These are phyloP conservation scores for Stagonosporopsis tanaceti DNA, from an alignment of 2,329 filamentous ascomycete genomes.

Conservation along the genomic window DNA sequence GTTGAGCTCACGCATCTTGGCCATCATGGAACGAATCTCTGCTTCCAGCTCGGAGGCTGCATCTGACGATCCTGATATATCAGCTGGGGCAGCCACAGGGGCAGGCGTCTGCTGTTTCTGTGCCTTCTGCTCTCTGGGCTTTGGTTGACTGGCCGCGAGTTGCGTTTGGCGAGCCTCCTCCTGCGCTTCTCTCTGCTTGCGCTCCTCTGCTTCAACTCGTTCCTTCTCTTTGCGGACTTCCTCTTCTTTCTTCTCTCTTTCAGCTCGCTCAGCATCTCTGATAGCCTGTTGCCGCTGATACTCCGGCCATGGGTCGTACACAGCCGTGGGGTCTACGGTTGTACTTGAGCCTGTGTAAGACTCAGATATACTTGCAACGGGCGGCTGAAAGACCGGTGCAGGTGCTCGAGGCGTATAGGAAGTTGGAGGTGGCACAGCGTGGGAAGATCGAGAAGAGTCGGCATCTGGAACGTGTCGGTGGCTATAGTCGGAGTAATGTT, in stretches of 20 bases:
- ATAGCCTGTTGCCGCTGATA: conserved; percentile 54
- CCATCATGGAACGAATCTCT: conserved; percentile 64
- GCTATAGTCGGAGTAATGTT: conserved; percentile 35
- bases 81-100: conserved; percentile 5
- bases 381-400: conserved; percentile 26
- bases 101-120: conserved; percentile 32
- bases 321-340: conserved; percentile 62
- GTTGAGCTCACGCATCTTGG: conserved; percentile 66
- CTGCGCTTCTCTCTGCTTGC: conserved; percentile 30
- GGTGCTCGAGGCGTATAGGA: conserved; percentile 28
- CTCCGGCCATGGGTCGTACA: conserved; percentile 63
- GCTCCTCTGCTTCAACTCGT: conserved; percentile 35
- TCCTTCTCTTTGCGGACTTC: conserved; percentile 41
- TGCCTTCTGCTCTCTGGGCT: conserved; percentile 31
- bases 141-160: conserved; percentile 26
- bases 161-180: conserved; percentile 23
- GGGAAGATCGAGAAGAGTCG: conserved; percentile 26
- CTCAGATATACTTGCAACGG: conserved; percentile 28
- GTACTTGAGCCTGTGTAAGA: conserved; percentile 38
- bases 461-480: conserved; percentile 33
- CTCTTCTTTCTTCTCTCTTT: conserved; percentile 42
- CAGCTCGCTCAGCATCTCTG: conserved; percentile 46
- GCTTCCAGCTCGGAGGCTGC: conserved; percentile 51
- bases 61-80: conserved; percentile 5
- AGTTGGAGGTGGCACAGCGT: conserved; percentile 22